A percentile compares a stretch with the other conserved stretches of the same genome.
phyloP scores from a whole-genome alignment of 2,329 filamentous ascomycete species.

The Cladosporium velox region DNA sequence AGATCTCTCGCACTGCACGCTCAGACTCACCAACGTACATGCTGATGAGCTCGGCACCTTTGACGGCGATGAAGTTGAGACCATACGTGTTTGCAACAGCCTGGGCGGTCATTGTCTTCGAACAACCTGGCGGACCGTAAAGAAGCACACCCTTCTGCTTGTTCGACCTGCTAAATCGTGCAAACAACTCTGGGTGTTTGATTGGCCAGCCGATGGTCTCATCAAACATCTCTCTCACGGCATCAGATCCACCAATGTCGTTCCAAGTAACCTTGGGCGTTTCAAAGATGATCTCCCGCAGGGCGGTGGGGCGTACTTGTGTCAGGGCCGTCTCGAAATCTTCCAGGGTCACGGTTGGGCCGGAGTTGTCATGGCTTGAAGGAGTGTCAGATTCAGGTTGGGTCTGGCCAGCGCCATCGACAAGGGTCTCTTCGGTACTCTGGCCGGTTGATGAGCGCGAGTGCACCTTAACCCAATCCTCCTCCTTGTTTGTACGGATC shows the following conservation, averaged over 20 bases:
- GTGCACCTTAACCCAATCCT: constrained; percentile 26
- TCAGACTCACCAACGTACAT: constrained; percentile 98
- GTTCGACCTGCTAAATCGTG: constrained; percentile 50
- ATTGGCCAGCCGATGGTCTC: constrained; percentile 61
- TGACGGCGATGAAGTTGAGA: constrained; percentile 92
- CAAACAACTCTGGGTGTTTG: constrained; percentile 56
- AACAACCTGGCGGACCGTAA: constrained; percentile 91
- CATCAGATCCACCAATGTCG: constrained; percentile 70
- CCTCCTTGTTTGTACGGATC: constrained; percentile 36
- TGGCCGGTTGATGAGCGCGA: neutral
- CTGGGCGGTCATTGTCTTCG: constrained; percentile 89
- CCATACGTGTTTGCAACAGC: constrained; percentile 87
- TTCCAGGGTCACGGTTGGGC: constrained; percentile 34
- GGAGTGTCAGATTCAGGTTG: neutral
- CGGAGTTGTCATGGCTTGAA: neutral
- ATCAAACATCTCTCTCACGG: constrained; percentile 65
- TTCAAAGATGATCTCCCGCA: constrained; percentile 86
- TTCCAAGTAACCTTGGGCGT: constrained; percentile 83
- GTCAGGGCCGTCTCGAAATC: constrained; percentile 68
- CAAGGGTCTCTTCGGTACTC: constrained; percentile 18
- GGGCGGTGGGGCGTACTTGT: constrained; percentile 75
- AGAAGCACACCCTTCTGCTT: constrained; percentile 81
- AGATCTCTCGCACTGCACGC: constrained; percentile 79
- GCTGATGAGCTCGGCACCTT: constrained; percentile 88
- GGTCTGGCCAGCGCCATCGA: constrained; percentile 18